Evolutionary conservation across 306 rosid species (phyloP), one percentile per base, ranked within the genome.

Genomic region (Ochetophila trinervis): DNA sequence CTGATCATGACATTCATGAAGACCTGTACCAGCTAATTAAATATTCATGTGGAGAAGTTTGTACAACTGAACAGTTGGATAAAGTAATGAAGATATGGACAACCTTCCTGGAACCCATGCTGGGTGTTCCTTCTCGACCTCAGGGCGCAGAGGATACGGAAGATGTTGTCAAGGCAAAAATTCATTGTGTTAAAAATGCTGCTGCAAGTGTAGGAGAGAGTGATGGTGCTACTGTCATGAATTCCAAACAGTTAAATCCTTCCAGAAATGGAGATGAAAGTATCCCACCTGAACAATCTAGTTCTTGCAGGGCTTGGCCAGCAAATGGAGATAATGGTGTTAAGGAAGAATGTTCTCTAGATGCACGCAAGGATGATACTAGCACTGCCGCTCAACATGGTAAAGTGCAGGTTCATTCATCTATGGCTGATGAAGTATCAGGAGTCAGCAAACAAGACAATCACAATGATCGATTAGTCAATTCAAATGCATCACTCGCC

Each of bases 31-130:
- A 90, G 80, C 97, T 94, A 22, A 77, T 94, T 51, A 88, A 94
- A 69, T 94, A 88, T 75, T 94, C 99, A 6, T 90, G 97, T 79
- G 96, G 92, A 72, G 99, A 94, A 85, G 83, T 94, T 76, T 94
- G 97, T 62, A 84, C 97, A 13, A 82, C 96, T 0, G 99, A 94
- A 72, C 96, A 88, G 37, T 78, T 90, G 82, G 99, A 88, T 76
- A 94, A 90, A 83, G 91, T 90, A 52, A 81, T 86, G 97, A 94
- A 90, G 91, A 74, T 94, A 63, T 94, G 99, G 99, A 90, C 96
- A 72, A 88, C 95, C 47, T 94, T 94, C 71, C 66, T 94, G 23
- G 99, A 94, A 76, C 96, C 99, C 63, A 59, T 90, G 83, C 86
- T 90, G 42, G 91, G 97, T 78, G 95, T 94, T 66, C 96, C 97